These are phyloP conservation scores for Cryptococcus hybrid DNA, from an alignment of 1,284 basidiomycete genomes.

Conservation along the genomic window DNA sequence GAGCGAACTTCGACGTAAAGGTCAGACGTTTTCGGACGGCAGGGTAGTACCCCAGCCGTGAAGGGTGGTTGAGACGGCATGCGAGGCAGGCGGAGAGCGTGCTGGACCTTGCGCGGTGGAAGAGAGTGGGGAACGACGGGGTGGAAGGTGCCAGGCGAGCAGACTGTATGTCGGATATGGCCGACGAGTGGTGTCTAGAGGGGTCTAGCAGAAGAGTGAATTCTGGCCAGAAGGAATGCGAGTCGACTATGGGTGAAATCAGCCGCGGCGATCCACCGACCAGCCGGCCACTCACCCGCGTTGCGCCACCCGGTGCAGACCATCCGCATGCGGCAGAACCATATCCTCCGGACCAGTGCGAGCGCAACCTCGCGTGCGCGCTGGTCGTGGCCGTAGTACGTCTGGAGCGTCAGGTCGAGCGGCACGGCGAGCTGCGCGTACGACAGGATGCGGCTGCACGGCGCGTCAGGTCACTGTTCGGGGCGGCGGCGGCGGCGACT, in stretches of 20 bases:
- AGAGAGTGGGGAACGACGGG: slow-evolving; percentile 15
- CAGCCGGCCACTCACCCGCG: slow-evolving; percentile 16
- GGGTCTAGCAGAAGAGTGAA: slow-evolving; percentile 16
- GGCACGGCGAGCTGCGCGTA: slow-evolving; percentile 1
- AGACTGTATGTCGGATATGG: slow-evolving; percentile 7
- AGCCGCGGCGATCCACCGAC: neutral
- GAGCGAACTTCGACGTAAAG: slow-evolving; percentile 12
- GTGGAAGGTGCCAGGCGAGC: slow-evolving; percentile 8
- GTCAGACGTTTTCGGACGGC: slow-evolving; percentile 11
- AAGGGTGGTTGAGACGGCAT: slow-evolving; percentile 17
- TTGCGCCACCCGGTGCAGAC: slow-evolving; percentile 22
- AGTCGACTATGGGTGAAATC: slow-evolving; percentile 19
- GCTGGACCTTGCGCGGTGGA: slow-evolving; percentile 12
- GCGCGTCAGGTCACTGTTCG: neutral
- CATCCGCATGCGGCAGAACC: slow-evolving; percentile 16
- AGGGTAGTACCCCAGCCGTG: slow-evolving; percentile 11
- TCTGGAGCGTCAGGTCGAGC: slow-evolving; percentile 1
- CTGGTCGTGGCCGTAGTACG: neutral
- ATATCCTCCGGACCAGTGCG: slow-evolving; percentile 13
- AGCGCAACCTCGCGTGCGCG: slow-evolving; percentile 5
- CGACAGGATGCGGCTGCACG: slow-evolving; percentile 4
- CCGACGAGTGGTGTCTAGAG: slow-evolving; percentile 11
- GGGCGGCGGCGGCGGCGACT: slow-evolving; percentile 1
- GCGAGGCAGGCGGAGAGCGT: slow-evolving; percentile 14
- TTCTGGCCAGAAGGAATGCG: slow-evolving; percentile 28